These are phyloP conservation scores for Lecanosticta acicola DNA, from an alignment of 2,329 filamentous ascomycete genomes.

Conservation along the genomic window DNA sequence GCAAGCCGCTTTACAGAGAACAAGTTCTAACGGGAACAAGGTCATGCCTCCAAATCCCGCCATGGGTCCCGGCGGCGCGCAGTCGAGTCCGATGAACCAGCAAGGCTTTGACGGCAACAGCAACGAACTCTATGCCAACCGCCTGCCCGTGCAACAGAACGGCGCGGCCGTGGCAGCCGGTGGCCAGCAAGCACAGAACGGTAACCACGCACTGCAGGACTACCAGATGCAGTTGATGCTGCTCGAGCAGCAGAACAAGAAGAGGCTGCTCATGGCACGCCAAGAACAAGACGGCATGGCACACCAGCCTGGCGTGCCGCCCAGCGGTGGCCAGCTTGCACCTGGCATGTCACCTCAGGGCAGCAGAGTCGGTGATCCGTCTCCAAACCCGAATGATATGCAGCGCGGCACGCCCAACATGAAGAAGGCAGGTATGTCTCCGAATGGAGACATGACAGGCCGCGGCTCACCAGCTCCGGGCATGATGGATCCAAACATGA, in stretches of 20 bases:
- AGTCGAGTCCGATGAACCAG: conserved; percentile 32
- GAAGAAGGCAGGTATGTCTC: conserved; percentile 62
- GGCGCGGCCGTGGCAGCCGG: conserved; percentile 20
- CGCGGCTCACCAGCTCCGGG: conserved; percentile 57
- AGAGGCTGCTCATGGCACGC: conserved; percentile 74
- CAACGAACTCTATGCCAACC: conserved; percentile 33
- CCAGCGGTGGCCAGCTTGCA: conserved; percentile 43
- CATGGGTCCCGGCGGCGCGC: conserved; percentile 42
- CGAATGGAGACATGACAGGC: conserved; percentile 61
- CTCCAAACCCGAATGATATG: conserved; percentile 72
- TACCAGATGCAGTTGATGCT: conserved; percentile 89
- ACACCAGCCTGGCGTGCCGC: conserved; percentile 40
- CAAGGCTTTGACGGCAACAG: conserved; percentile 63
- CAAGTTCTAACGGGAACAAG: conserved; percentile 62
- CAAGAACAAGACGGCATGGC: conserved; percentile 68
- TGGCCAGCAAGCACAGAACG: conserved; percentile 41
- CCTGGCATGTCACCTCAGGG: conserved; percentile 62
- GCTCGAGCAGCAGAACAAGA: conserved; percentile 82
- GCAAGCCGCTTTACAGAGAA: conserved; percentile 66
- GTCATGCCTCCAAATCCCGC: conserved; percentile 55
- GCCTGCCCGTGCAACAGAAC: conserved; percentile 26
- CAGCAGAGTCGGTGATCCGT: conserved; percentile 60
- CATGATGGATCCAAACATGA: conserved; percentile 48
- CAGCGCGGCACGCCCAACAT: conserved; percentile 72
- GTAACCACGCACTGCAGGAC: conserved; percentile 77